Evolutionary conservation across 495 filamentous ascomycete species (phyloP).

Genomic region (Aspergillus funiculosus): DNA sequence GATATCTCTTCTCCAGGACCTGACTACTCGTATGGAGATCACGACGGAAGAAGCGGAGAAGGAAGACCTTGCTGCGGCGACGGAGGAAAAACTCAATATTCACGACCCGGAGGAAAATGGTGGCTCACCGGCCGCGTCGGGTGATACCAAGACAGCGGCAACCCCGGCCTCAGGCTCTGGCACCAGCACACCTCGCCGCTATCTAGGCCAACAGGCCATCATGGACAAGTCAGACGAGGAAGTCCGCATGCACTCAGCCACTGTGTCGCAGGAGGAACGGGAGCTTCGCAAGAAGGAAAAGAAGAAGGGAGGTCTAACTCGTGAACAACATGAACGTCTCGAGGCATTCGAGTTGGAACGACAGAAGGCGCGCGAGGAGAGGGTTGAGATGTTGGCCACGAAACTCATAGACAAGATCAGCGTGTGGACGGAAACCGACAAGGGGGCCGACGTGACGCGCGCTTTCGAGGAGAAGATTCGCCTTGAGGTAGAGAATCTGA

Average conservation of each 20-base stretch:
- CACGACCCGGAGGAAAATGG: constrained; percentile 40
- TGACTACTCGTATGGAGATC: constrained; percentile 87
- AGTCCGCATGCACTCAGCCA: constrained; percentile 59
- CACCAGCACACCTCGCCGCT: constrained; percentile 60
- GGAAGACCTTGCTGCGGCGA: constrained; percentile 49
- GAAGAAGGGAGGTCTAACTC: constrained; percentile 74
- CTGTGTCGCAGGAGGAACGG: constrained; percentile 69
- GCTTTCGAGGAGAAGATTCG: constrained; percentile 91
- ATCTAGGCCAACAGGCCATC: constrained; percentile 70
- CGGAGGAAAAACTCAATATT: constrained; percentile 45
- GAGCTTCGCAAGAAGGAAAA: constrained; percentile 76
- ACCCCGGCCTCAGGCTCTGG: constrained; percentile 42
- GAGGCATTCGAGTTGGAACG: constrained; percentile 85
- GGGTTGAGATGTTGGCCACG: constrained; percentile 72
- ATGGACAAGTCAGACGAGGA: constrained; percentile 90
- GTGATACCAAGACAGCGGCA: constrained; percentile 22
- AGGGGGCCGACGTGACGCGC: constrained; percentile 70
- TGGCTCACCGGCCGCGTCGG: constrained; percentile 20
- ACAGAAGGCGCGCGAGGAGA: constrained; percentile 76
- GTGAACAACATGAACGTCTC: constrained; percentile 87
- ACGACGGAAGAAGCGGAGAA: constrained; percentile 68
- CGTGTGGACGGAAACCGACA: constrained; percentile 97
- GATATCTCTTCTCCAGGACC: constrained; percentile 86
- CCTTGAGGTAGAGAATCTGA: constrained; percentile 95
- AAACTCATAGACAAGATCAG: constrained; percentile 88